Base-by-base conservation (phyloP, 257 asterid genomes). In the Ilex aquifolium region DNA sequence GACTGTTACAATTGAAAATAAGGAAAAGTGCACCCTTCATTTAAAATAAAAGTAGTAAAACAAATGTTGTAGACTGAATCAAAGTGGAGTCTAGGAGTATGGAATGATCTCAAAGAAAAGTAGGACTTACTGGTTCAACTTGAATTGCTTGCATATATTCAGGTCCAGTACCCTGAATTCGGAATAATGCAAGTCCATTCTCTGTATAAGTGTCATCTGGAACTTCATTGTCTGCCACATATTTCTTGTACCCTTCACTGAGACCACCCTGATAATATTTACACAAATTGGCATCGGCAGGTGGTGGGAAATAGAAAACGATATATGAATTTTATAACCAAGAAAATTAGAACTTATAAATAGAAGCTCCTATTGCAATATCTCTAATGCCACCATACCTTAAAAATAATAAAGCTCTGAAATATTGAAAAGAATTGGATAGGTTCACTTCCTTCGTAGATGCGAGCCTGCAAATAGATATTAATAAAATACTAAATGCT, bases 61-160 rank as follows among this genome's bases (percentile, higher is more conserved):
- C 8, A 36, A 4, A 36, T 36, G 42, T 36, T 36, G 42, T 0
- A 36, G 42, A 36, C 42, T 36, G 8, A 36, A 36, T 36, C 42
- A 4, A 36, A 36, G 42, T 36, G 42, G 42, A 36, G 7, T 36
- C 42, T 36, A 36, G 42, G 5, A 8, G 2, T 36, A 36, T 4
- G 42, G 42, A 36, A 36, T 36, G 42, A 36, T 36, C 42, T 36
- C 8, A 36, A 62, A 65, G 57, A 42, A 56, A 53, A 61, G 3
- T 6, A 58, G 16, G 59, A 74, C 91, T 85, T 81, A 94, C 99
- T 30, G 96, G 89, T 78, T 86, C 95, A 66, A 90, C 97, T 90
- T 94, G 97, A 80, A 94, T 90, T 67, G 97, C 86, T 77, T 94
- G 99, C 99, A 94, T 94, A 82, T 94, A 83, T 49, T 94, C 99